Conservation (phyloP, 805 yeast species). For the Scheffersomyces coipomensis region DNA sequence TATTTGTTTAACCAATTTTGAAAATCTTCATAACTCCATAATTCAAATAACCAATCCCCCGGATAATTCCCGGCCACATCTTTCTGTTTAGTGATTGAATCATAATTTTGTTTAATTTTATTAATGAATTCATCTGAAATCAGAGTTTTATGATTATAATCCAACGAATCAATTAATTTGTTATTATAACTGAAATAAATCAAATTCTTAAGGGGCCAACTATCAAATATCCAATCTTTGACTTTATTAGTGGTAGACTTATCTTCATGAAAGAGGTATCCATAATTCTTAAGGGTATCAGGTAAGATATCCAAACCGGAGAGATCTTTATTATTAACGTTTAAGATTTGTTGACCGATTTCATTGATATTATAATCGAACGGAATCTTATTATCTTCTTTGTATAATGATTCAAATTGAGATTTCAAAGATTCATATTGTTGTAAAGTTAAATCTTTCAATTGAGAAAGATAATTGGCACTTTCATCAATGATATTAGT, state of each 20-base stretch:
- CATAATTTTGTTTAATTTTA: slow-evolving; percentile 40
- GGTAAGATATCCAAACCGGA: not conserved
- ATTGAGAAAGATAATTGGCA: slow-evolving; percentile 16
- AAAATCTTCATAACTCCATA: slow-evolving; percentile 53
- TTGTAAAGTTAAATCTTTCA: slow-evolving; percentile 21
- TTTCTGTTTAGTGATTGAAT: slow-evolving; percentile 31
- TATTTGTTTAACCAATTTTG: slow-evolving; percentile 47
- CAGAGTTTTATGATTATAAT: slow-evolving; percentile 25
- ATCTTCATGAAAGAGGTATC: slow-evolving; percentile 6
- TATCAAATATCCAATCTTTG: slow-evolving; percentile 47
- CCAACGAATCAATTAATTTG: slow-evolving; percentile 14
- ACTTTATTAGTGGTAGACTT: slow-evolving; percentile 6
- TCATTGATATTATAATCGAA: not conserved
- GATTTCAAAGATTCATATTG: slow-evolving; percentile 21
- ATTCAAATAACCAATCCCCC: slow-evolving; percentile 50
- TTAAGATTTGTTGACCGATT: not conserved
- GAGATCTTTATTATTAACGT: not conserved
- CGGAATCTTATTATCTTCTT: slow-evolving; percentile 1
- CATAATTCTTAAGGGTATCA: slow-evolving; percentile 2
- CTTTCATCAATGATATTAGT: too few species aligned
- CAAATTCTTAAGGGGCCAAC: slow-evolving; percentile 41
- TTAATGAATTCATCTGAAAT: slow-evolving; percentile 36
- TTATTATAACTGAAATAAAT: slow-evolving; percentile 14
- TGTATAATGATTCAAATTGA: not conserved
- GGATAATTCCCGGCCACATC: slow-evolving; percentile 46